These are phyloP conservation scores for Abelmoschus esculentus DNA, from an alignment of 345 rosid genomes.

Conservation along the genomic window DNA sequence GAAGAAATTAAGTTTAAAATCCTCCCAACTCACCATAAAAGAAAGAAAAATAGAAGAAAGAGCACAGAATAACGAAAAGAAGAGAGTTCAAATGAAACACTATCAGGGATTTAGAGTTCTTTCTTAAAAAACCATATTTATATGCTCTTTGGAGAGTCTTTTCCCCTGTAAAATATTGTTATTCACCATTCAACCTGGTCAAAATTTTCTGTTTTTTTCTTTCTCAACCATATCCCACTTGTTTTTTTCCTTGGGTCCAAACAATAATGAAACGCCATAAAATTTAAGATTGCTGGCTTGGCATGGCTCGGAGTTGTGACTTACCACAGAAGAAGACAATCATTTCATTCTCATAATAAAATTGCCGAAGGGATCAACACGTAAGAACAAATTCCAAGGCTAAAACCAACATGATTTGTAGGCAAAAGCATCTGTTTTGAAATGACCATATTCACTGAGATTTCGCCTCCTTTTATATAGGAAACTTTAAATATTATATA, in stretches of 20 bases:
- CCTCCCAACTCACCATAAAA: background rate
- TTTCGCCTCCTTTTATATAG: background rate
- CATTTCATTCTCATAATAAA: background rate
- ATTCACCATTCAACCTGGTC: background rate
- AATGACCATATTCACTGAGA: background rate
- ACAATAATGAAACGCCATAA: background rate
- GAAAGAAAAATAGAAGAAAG: background rate
- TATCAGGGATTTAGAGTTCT: background rate
- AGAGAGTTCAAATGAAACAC: slow-evolving; percentile 1
- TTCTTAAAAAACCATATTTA: no score
- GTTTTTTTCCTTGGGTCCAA: background rate
- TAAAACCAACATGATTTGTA: background rate
- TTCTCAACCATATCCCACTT: background rate
- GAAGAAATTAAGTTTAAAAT: no score
- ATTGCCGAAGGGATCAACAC: background rate
- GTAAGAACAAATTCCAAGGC: background rate
- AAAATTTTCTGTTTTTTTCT: background rate
- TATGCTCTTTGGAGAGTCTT: background rate
- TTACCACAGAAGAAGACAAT: background rate
- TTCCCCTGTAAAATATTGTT: background rate
- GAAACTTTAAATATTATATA: no score
- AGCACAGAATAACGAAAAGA: background rate
- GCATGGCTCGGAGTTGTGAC: background rate
- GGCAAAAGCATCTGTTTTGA: background rate
- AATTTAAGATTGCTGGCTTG: background rate